Evolutionary conservation across 768 basidiomycete species (phyloP), one percentile per base, ranked within the genome.

Genomic region (Gelatoporia subvermispora): DNA sequence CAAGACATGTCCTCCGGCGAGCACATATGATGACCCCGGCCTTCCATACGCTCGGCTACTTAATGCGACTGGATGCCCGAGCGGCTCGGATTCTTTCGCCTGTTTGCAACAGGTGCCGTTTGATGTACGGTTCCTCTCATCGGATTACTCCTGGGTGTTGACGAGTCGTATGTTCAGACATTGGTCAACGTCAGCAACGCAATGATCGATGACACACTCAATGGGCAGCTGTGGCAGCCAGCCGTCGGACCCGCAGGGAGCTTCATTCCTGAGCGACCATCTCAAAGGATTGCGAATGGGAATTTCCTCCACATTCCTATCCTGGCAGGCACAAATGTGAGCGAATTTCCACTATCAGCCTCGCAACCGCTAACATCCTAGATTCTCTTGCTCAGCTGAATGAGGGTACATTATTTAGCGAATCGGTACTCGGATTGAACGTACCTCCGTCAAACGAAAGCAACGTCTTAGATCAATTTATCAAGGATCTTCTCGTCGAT

Each of bases 171-270:
- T 13, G 8, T 20, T 13, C 39, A 82, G 81, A 74, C 68, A 2
- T 65, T 82, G n/a, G 36, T 77, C 50, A 69, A 71, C 45, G 71
- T 73, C 40, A 75, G 71, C 35, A 78, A 78, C 52, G 40, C 52
- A 0, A 70, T 82, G 72, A 75, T 77, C 8, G 42, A 18, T 0
- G 43, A 64, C 0, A 74, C 73, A 1, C 60, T 82, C 22, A 81
- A 82, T 44, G 16, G 49, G 0, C 81, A 83, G 52, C 62, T 81
- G 4, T 82, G 81, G 81, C 68, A 82, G 52, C 79, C 81, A 0
- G 50, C 77, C 0, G 69, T 80, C 4, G 79, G 80, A 0, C 75
- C 76, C 1, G 45, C 63, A 0, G 78, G 77, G 1, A 81, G 77
- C 56, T 66, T 81, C 43, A 59, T 75, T 17, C 59, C 75, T 0